A percentile compares a stretch with the other conserved stretches of the same genome.
Conservation (phyloP, 768 basidiomycete genomes). For the Leccinum variicolor region DNA sequence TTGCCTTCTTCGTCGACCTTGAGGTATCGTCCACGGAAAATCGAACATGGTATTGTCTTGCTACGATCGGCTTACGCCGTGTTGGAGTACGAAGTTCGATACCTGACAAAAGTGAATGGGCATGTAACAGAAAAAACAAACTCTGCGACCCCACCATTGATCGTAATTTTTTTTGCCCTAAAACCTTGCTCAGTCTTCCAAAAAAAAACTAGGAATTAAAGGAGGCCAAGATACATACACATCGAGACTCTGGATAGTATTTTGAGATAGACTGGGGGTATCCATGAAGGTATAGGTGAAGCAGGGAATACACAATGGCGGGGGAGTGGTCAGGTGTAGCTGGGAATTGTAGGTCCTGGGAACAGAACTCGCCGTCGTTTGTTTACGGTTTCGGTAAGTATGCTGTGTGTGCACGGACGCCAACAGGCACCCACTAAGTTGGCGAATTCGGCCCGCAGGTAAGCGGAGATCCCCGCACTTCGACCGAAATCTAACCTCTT, state of each 20-base stretch:
- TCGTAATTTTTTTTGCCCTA: conserved; percentile 9
- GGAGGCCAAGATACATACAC: conserved; percentile 2
- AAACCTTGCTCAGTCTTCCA: background rate
- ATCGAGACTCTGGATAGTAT: background rate
- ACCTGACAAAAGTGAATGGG: background rate
- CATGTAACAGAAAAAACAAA: background rate
- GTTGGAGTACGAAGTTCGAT: conserved; percentile 10
- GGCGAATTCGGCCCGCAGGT: background rate
- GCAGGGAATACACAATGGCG: background rate
- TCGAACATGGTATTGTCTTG: conserved; percentile 12
- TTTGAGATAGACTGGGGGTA: background rate
- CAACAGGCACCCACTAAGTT: background rate
- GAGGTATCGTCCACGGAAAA: conserved; percentile 7
- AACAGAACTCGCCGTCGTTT: conserved; percentile 5
- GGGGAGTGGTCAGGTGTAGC: background rate
- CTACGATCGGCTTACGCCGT: background rate
- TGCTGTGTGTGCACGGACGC: conserved; percentile 19
- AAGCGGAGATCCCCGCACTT: conserved; percentile 2
- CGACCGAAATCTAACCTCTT: background rate
- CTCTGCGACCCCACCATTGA: conserved; percentile 4
- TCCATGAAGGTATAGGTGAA: conserved; percentile 3
- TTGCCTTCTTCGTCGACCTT: conserved; percentile 12
- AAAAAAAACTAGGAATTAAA: background rate
- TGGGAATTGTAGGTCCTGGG: conserved; percentile 5
- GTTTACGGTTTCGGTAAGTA: conserved; percentile 13